Evolutionary conservation across 352 stramenopile genomes (phyloP).

Genomic region (Bremia lactucae): DNA sequence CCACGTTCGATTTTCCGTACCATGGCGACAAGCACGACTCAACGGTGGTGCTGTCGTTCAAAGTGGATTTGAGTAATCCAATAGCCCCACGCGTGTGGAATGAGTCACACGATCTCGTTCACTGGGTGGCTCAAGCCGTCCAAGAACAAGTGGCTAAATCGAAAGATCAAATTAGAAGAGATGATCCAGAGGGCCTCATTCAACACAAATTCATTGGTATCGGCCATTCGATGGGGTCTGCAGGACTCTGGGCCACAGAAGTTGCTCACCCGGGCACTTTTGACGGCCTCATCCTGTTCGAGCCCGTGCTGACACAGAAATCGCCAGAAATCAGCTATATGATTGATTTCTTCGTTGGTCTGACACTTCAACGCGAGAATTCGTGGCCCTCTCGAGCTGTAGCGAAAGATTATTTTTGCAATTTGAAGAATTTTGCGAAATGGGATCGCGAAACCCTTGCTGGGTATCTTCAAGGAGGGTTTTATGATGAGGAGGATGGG

Average conservation of each 20-base stretch:
- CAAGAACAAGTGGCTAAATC: conserved; percentile 17
- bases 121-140: conserved; percentile 12
- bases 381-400: conserved; percentile 26
- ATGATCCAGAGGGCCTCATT: neutral
- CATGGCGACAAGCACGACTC: conserved; percentile 27
- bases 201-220: conserved; percentile 31
- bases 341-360: conserved; percentile 25
- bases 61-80: conserved; percentile 19
- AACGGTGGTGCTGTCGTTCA: conserved; percentile 7
- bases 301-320: conserved; percentile 26
- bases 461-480: conserved; percentile 18
- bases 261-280: conserved; percentile 33
- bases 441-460: conserved; percentile 26
- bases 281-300: conserved; percentile 36
- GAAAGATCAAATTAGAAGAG: conserved; percentile 15
- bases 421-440: conserved; percentile 25
- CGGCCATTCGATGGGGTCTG: conserved; percentile 37
- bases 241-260: conserved; percentile 28
- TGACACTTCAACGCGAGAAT: conserved; percentile 17
- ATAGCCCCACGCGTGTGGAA: conserved; percentile 19
- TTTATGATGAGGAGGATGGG: conserved; percentile 15
- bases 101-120: conserved; percentile 15
- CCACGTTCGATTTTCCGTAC: conserved; percentile 34
- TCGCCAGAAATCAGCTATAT: too few species aligned
- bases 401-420: conserved; percentile 20